Base-by-base conservation (phyloP, 1,284 basidiomycete species). In the Naganishia cerealis region DNA sequence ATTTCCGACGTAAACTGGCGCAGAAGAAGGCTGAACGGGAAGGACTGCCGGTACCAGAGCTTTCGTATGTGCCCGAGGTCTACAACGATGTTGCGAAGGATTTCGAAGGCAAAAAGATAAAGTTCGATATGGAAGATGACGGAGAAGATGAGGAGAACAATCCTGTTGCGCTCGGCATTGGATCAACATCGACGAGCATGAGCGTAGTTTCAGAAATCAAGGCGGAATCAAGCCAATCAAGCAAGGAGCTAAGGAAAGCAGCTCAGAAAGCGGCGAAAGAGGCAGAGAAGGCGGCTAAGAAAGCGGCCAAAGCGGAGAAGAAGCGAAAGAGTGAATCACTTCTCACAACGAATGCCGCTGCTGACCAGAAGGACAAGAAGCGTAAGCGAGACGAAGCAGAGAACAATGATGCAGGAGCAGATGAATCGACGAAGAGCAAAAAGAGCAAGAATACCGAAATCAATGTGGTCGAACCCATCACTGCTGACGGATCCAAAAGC, bases 1-100 rank as follows among this genome's bases (percentile, higher is more conserved):
- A 81, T 67, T 81, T 81, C 69, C 73, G 78, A 18, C 75, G 77
- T 65, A 78, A 78, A 72, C 72, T 81, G 71, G 71, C 77, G n/a
- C 77, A 78, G 66, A 78, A 78, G 71, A 76, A 76, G 70, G 71
- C 75, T 1, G 73, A 75, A 24, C 67, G 80, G 29, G 70, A 67
- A 55, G 70, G 70, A 0, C 40, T 56, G 18, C 38, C 58, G 18
- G 50, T 65, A 24, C 70, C 70, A 24, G 57, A 66, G 16, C 57
- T 67, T 40, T 50, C 46, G 15, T 58, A 63, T 15, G 48, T 29
- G 6, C 29, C 53, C 21, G 57, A 53, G 39, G 67, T 21, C 1
- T 67, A 71, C 33, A 66, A 40, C 24, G 57, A 67, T 24, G 70
- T 71, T 16, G 56, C 70, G 6, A 71, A 71, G 36, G 70, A 65